These are phyloP conservation scores for Xenoacremonium recifei DNA, from an alignment of 2,329 filamentous ascomycete species.

Conservation along the genomic window DNA sequence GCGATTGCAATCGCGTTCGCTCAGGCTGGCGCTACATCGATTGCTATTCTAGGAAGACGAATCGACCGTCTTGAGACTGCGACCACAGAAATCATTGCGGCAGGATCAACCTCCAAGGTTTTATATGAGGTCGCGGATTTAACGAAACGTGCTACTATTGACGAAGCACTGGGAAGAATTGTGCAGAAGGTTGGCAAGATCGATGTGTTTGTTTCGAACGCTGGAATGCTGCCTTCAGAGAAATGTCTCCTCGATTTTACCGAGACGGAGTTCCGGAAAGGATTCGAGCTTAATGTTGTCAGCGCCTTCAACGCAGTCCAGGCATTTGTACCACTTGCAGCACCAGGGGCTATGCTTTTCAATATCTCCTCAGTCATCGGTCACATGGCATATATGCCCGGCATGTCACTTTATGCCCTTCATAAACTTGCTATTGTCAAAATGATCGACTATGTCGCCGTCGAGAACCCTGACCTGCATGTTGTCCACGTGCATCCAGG, in stretches of 20 bases:
- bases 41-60: constrained; percentile 40
- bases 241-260: neutral
- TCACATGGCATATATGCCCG: constrained; percentile 12
- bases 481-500: constrained; percentile 42
- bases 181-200: constrained; percentile 7
- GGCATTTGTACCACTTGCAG: constrained; percentile 17
- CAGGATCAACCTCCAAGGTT: constrained; percentile 42
- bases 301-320: constrained; percentile 23
- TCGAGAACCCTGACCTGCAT: constrained; percentile 34
- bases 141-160: constrained; percentile 11
- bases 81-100: constrained; percentile 37
- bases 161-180: constrained; percentile 5
- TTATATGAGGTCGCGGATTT: constrained; percentile 29
- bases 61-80: constrained; percentile 25
- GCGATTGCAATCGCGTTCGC: constrained; percentile 59
- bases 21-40: constrained; percentile 33
- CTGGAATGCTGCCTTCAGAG: constrained; percentile 3
- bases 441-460: constrained; percentile 33
- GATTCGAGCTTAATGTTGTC: constrained; percentile 23
- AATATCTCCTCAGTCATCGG: constrained; percentile 19
- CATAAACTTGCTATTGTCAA: constrained; percentile 35
- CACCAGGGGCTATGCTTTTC: constrained; percentile 15
- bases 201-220: constrained; percentile 15
- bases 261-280: constrained; percentile 4
- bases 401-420: constrained; percentile 29